These are phyloP conservation scores for Eimeria mitis DNA, from an alignment of 169 alveolate species.

Conservation along the genomic window DNA sequence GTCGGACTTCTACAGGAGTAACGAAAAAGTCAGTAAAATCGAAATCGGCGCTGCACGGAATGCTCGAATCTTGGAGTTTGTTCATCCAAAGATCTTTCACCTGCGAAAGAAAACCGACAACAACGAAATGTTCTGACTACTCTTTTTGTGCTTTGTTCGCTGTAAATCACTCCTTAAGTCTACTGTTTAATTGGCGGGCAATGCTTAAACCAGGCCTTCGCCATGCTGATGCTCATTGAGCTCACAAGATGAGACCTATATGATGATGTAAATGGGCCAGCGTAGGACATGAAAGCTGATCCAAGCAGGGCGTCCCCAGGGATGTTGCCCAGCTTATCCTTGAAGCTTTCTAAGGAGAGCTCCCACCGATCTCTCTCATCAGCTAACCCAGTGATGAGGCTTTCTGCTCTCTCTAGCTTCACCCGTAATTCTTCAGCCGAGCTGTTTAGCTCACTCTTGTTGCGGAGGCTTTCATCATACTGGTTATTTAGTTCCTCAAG, in stretches of 20 bases:
- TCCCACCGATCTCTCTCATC: constrained; percentile 97
- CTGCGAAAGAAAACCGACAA: neutral
- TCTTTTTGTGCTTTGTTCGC: neutral
- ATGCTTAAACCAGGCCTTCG: constrained; percentile 86
- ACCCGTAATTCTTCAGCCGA: constrained; percentile 88
- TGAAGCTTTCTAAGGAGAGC: constrained; percentile 90
- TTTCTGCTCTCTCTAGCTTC: constrained; percentile 97
- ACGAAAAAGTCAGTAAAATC: constrained; percentile 96
- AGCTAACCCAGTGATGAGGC: constrained; percentile 95
- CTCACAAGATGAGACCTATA: constrained; percentile 88
- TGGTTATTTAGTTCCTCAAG: constrained; percentile 91
- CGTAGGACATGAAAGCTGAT: constrained; percentile 96
- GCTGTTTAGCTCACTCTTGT: constrained; percentile 92
- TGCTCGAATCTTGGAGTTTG: constrained; percentile 77
- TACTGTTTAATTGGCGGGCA: constrained; percentile 79
- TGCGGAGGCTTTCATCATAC: constrained; percentile 91
- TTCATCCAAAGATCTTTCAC: constrained; percentile 40
- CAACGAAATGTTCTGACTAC: neutral
- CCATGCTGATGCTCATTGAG: constrained; percentile 85
- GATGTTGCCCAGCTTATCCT: constrained; percentile 90
- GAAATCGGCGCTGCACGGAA: constrained; percentile 93
- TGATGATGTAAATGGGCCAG: constrained; percentile 97
- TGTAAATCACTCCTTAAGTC: neutral
- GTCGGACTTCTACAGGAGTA: constrained; percentile 94
- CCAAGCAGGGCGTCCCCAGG: constrained; percentile 92